These are phyloP conservation scores for Botrytis paeoniae DNA, from an alignment of 2,329 filamentous ascomycete species.

Conservation along the genomic window DNA sequence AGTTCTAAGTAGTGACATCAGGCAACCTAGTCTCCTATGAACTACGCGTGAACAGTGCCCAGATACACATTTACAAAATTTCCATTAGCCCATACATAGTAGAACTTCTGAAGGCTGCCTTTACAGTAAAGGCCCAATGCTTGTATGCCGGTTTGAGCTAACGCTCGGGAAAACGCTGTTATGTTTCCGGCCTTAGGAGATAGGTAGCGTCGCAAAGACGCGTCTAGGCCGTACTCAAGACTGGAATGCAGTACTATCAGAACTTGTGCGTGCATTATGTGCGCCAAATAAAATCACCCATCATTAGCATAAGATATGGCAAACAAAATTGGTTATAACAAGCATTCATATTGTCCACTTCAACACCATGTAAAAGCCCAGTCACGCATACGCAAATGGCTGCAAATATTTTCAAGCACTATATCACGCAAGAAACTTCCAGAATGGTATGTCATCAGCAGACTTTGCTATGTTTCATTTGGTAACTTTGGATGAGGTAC, in stretches of 20 bases:
- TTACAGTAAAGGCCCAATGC: background rate
- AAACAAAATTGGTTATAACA: background rate
- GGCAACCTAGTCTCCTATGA: background rate
- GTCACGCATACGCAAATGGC: constrained; percentile 4
- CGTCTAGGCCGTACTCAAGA: background rate
- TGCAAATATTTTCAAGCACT: constrained; percentile 11
- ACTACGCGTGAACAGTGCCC: background rate
- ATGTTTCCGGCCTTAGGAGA: background rate
- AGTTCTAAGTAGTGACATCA: background rate
- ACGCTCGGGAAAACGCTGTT: background rate
- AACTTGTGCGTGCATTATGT: background rate
- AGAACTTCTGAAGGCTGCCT: background rate
- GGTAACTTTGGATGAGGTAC: constrained; percentile 36
- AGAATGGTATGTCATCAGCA: constrained; percentile 27
- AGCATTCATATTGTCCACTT: constrained; percentile 12
- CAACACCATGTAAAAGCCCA: constrained; percentile 6
- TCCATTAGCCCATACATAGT: background rate
- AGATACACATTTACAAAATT: background rate
- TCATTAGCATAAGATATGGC: background rate
- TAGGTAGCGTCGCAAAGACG: background rate
- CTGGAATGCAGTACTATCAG: background rate
- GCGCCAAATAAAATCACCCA: background rate
- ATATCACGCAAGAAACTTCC: constrained; percentile 14
- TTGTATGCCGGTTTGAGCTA: background rate
- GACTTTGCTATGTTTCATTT: constrained; percentile 37